Percentiles rank a stretch among this genome's conserved stretches.
These are phyloP conservation scores for Oidiodendron maius DNA, from an alignment of 495 filamentous ascomycete species.

Conservation along the genomic window DNA sequence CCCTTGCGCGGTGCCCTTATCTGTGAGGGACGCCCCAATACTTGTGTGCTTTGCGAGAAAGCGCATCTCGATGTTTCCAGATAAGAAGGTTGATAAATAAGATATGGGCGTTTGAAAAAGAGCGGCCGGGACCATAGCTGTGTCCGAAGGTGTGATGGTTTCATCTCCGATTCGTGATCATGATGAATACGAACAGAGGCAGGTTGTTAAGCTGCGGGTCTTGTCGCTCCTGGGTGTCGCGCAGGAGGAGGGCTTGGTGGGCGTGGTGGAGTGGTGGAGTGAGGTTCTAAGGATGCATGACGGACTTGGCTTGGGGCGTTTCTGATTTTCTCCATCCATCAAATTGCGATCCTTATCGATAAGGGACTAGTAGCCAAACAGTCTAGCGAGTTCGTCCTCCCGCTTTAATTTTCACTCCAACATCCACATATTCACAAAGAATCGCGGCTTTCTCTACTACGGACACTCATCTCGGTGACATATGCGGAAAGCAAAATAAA, in stretches of 20 bases:
- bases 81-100: slow-evolving; percentile 9
- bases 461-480: too few species aligned
- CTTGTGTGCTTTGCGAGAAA: slow-evolving; percentile 15
- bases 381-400: too few species aligned
- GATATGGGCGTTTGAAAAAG: not conserved
- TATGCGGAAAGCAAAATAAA: too few species aligned
- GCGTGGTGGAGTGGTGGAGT: not conserved
- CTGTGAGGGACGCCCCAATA: not conserved
- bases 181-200: slow-evolving; percentile 6
- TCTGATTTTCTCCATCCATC: not conserved
- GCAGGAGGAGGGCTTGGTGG: not conserved
- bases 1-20: slow-evolving; percentile 1
- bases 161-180: slow-evolving; percentile 15
- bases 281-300: not conserved
- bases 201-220: slow-evolving; percentile 20
- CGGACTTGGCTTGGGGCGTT: not conserved
- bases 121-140: slow-evolving; percentile 19
- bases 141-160: slow-evolving; percentile 14
- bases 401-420: too few species aligned
- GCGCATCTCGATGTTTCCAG: slow-evolving; percentile 4
- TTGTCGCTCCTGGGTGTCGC: slow-evolving; percentile 1
- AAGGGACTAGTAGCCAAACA: too few species aligned
- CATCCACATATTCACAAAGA: too few species aligned
- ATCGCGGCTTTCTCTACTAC: too few species aligned
- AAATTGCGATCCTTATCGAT: not conserved